Percentiles rank a stretch among this genome's conserved stretches.
These are phyloP conservation scores for Globisporangium cylindrosporum DNA, from an alignment of 352 stramenopile genomes.

Conservation along the genomic window DNA sequence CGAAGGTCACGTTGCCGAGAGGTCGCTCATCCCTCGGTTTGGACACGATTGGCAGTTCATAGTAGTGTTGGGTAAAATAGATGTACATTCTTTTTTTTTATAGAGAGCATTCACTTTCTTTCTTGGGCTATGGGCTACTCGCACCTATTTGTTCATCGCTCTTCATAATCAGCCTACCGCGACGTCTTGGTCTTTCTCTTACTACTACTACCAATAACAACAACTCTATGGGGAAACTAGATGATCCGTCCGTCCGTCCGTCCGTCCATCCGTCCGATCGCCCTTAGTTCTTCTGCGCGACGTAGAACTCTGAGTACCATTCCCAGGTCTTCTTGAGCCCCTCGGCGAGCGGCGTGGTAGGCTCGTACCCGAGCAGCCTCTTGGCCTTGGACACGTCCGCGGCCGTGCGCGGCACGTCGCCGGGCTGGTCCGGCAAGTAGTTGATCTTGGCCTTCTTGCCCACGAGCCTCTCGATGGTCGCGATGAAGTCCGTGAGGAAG, in stretches of 20 bases:
- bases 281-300: conserved; percentile 14
- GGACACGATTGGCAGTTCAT: too few relatives aligned
- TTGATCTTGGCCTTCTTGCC: conserved; percentile 94
- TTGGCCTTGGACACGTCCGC: conserved; percentile 95
- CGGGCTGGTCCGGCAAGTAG: conserved; percentile 93
- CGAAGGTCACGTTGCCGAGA: too few relatives aligned
- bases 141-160: background rate
- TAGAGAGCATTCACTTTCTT: background rate
- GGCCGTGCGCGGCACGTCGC: conserved; percentile 96
- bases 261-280: too few relatives aligned
- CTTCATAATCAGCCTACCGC: background rate
- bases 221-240: background rate
- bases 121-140: background rate
- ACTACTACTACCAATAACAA: background rate
- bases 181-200: background rate
- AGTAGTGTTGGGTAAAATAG: background rate
- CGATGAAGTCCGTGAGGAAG: conserved; percentile 95
- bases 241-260: background rate
- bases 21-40: too few relatives aligned
- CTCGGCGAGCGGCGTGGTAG: conserved; percentile 90
- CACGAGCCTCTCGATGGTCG: conserved; percentile 92
- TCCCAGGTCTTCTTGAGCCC: conserved; percentile 92
- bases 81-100: background rate
- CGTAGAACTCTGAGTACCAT: conserved; percentile 89
- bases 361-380: conserved; percentile 93